Percentiles rank a stretch among this genome's conserved stretches.
Evolutionary conservation across 495 filamentous ascomycete species (phyloP).

Genomic region (Collariella sp.): DNA sequence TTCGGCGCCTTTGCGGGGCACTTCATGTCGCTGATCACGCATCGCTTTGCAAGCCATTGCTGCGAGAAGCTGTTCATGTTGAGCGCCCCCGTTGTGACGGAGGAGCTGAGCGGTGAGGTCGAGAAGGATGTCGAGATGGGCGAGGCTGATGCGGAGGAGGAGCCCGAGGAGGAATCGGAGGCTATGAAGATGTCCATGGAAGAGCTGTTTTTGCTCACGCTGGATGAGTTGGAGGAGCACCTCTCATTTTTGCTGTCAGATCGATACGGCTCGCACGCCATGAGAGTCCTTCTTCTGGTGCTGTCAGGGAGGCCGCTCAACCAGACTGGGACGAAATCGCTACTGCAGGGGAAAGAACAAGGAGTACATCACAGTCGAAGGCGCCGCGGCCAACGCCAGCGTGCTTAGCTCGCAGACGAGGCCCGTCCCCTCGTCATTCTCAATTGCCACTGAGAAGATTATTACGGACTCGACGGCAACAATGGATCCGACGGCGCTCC

Average conservation of each 20-base stretch:
- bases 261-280: conserved; percentile 80
- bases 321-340: conserved; percentile 51
- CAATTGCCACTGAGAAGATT: conserved; percentile 64
- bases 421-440: conserved; percentile 70
- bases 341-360: conserved; percentile 85
- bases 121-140: conserved; percentile 23
- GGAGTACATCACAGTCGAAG: conserved; percentile 57
- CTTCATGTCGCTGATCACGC: conserved; percentile 80
- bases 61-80: conserved; percentile 87
- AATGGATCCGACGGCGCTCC: conserved; percentile 63
- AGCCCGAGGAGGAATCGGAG: conserved; percentile 30
- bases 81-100: conserved; percentile 66
- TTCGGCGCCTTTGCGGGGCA: conserved; percentile 81
- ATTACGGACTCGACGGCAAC: conserved; percentile 61
- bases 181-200: conserved; percentile 54
- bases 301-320: conserved; percentile 74
- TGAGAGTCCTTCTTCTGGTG: conserved; percentile 76
- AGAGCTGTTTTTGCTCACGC: conserved; percentile 68
- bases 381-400: conserved; percentile 23
- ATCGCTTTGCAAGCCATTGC: conserved; percentile 93
- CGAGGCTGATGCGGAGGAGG: conserved; percentile 26
- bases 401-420: conserved; percentile 35
- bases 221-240: conserved; percentile 76
- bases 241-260: conserved; percentile 80
- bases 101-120: conserved; percentile 49